phyloP scores from a whole-genome alignment of 2,329 filamentous ascomycete genomes.

The Fusarium albidum region DNA sequence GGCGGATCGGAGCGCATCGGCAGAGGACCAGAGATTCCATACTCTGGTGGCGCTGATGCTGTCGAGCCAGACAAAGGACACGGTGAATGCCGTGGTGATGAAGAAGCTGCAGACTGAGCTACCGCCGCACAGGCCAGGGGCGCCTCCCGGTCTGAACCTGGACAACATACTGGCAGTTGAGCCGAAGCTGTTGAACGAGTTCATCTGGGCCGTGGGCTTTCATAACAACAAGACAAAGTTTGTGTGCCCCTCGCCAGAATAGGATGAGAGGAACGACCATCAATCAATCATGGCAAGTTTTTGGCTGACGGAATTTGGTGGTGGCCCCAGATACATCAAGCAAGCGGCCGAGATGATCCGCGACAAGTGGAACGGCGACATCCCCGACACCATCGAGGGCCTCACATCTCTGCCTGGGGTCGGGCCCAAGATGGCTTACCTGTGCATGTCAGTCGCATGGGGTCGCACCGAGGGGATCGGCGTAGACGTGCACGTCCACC shows the following conservation, averaged over 20 bases:
- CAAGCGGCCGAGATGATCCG: constrained; percentile 75
- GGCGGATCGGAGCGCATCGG: constrained; percentile 60
- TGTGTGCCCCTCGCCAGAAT: constrained; percentile 20
- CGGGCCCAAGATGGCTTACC: constrained; percentile 93
- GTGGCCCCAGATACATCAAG: constrained; percentile 72
- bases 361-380: constrained; percentile 76
- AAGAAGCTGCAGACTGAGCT: constrained; percentile 78
- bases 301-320: constrained; percentile 27
- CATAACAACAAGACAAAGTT: constrained; percentile 90
- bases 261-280: not conserved
- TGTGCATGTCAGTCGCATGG: constrained; percentile 81
- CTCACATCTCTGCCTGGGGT: constrained; percentile 84
- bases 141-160: constrained; percentile 69
- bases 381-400: constrained; percentile 79
- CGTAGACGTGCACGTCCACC: constrained; percentile 94
- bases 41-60: constrained; percentile 90
- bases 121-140: constrained; percentile 56
- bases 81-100: constrained; percentile 87
- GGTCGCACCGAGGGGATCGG: constrained; percentile 77
- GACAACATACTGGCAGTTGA: constrained; percentile 79
- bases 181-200: constrained; percentile 69
- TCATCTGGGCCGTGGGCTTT: constrained; percentile 88
- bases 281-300: not conserved
- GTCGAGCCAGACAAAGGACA: constrained; percentile 92
- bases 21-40: constrained; percentile 76